Evolutionary conservation across 768 basidiomycete genomes (phyloP), one percentile per base, ranked within the genome.

Genomic region (Fistulinella prunicolor): DNA sequence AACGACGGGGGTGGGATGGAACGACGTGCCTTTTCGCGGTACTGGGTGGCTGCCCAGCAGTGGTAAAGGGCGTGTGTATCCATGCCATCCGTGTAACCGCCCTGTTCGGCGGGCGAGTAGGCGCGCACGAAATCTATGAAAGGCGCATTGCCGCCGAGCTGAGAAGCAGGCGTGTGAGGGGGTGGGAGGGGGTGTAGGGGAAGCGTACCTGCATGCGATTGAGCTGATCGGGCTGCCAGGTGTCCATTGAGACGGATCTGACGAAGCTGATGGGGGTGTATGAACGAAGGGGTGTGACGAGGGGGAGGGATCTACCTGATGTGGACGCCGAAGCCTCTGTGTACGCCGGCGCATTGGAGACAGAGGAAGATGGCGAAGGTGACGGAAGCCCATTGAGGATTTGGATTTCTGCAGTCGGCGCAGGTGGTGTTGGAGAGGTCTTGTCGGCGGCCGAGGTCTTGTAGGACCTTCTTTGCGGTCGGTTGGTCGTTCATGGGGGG

Each of bases 161-260:
- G 85, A n/a, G n/a, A n/a, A n/a, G n/a, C n/a, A n/a, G n/a, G n/a
- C n/a, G n/a, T n/a, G n/a, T n/a, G n/a, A n/a, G n/a, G n/a, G n/a
- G n/a, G n/a, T n/a, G n/a, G n/a, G n/a, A n/a, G n/a, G n/a, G n/a
- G n/a, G n/a, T n/a, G n/a, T n/a, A n/a, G n/a, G n/a, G n/a, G n/a
- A n/a, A n/a, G n/a, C n/a, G n/a, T n/a, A n/a, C n/a, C n/a, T n/a
- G n/a, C 93, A 99, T 97, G 54, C 89, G 79, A 60, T 66, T 83
- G 54, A 92, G 72, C 68, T 96, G 93, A 50, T 94, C 91, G 30
- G 83, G 80, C 55, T 89, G 85, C 92, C 94, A 96, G 55, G 92
- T 88, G 70, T 96, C 94, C 94, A 96, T 97, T 45, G 93, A 93
- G 54, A 94, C 82, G 35, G 89, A 92, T 64, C 94, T 79, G 46